Evolutionary conservation across 495 filamentous ascomycete genomes (phyloP).

Genomic region (Talaromyces nanjingensis): DNA sequence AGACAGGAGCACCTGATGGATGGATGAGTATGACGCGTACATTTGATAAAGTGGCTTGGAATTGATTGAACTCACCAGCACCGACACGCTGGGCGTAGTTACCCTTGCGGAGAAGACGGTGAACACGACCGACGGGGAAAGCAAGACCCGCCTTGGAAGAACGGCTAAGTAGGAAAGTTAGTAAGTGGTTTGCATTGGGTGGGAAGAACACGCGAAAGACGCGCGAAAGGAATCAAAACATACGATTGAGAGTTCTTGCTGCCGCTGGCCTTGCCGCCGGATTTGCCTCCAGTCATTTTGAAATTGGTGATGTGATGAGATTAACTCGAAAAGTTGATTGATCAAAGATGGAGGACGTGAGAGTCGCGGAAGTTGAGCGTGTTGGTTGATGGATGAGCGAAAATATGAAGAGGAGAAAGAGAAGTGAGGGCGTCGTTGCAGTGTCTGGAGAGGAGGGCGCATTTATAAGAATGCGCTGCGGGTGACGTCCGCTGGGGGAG

Average conservation of each 20-base stretch:
- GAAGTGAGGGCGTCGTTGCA: slow-evolving; percentile 22
- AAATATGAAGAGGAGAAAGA: slow-evolving; percentile 22
- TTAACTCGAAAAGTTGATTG: slow-evolving; percentile 11
- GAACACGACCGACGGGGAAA: slow-evolving; percentile 99
- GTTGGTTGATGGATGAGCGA: slow-evolving; percentile 14
- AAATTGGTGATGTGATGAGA: slow-evolving; percentile 29
- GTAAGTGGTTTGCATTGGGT: slow-evolving; percentile 1
- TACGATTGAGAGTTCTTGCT: slow-evolving; percentile 97
- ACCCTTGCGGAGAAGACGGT: slow-evolving; percentile 98
- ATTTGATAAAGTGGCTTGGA: not conserved
- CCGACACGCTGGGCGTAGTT: slow-evolving; percentile 99
- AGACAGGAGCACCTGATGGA: slow-evolving; percentile 77
- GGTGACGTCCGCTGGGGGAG: slow-evolving; percentile 33
- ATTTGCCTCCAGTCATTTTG: slow-evolving; percentile 99
- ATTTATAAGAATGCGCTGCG: slow-evolving; percentile 42
- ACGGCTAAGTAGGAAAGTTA: slow-evolving; percentile 52
- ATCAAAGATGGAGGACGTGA: slow-evolving; percentile 16
- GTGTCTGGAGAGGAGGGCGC: slow-evolving; percentile 21
- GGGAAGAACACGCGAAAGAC: not conserved
- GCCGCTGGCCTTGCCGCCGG: slow-evolving; percentile 95
- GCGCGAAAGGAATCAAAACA: slow-evolving; percentile 35
- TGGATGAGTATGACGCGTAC: slow-evolving; percentile 22
- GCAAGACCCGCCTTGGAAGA: slow-evolving; percentile 99
- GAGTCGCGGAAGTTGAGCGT: slow-evolving; percentile 5
- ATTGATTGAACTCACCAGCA: slow-evolving; percentile 56